Evolutionary conservation across 176 grass and related monocot species (phyloP).

Genomic region (Secale cereale): DNA sequence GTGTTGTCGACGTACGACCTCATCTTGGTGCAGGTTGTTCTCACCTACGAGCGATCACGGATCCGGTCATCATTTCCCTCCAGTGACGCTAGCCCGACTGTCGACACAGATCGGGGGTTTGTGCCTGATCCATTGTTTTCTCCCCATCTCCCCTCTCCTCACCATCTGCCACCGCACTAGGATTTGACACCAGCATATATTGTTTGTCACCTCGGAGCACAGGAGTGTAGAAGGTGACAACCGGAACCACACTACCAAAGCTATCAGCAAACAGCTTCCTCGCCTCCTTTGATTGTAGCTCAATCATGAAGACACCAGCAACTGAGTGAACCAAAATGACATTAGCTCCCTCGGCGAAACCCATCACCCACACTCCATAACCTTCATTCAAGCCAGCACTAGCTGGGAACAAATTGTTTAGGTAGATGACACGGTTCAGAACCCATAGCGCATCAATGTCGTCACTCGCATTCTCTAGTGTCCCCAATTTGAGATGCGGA

Average conservation of each 20-base stretch:
- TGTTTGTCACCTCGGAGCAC: background rate
- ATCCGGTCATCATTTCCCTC: no score
- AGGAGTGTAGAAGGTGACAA: background rate
- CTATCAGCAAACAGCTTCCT: background rate
- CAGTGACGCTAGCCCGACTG: no score
- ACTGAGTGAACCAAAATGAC: background rate
- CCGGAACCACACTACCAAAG: background rate
- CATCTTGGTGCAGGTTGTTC: no score
- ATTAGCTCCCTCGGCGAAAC: background rate
- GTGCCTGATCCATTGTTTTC: background rate
- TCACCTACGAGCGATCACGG: no score
- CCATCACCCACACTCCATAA: background rate
- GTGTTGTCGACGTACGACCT: no score
- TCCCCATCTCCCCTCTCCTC: background rate
- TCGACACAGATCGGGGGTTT: background rate
- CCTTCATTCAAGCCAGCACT: no score
- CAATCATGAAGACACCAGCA: background rate
- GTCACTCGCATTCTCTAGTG: background rate
- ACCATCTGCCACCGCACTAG: background rate
- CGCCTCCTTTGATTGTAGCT: background rate
- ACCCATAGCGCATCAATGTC: background rate
- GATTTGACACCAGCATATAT: background rate
- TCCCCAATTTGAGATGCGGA: background rate
- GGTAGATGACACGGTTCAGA: background rate
- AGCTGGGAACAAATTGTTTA: background rate